Evolutionary conservation across 1,284 basidiomycete species (phyloP).

Genomic region (Ceratobasidium sp.): DNA sequence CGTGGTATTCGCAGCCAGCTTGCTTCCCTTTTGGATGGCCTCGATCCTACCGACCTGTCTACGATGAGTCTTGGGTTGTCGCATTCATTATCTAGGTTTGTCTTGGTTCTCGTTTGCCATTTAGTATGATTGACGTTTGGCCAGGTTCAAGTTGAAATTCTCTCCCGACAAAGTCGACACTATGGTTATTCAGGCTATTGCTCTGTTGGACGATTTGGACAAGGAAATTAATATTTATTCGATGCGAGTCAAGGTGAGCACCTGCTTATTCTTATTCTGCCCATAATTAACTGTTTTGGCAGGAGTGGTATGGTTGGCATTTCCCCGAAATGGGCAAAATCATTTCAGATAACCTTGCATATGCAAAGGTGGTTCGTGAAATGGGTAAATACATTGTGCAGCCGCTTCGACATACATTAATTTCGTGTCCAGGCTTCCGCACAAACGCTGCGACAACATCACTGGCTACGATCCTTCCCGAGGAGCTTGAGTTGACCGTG

Average conservation of each 20-base stretch:
- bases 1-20: constrained; percentile 95
- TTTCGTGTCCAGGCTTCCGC: constrained; percentile 77
- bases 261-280: background rate
- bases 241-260: constrained; percentile 93
- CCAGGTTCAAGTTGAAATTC: constrained; percentile 98
- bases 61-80: constrained; percentile 98
- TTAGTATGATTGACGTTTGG: constrained; percentile 36
- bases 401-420: background rate
- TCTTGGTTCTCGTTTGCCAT: constrained; percentile 38
- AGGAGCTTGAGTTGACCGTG: constrained; percentile 91
- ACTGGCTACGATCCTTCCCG: constrained; percentile 91
- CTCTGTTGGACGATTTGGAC: constrained; percentile 97
- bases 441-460: constrained; percentile 91
- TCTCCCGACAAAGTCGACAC: constrained; percentile 99
- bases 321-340: constrained; percentile 99
- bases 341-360: constrained; percentile 95
- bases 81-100: constrained; percentile 91
- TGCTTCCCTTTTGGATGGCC: constrained; percentile 85
- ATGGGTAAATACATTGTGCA: constrained; percentile 74
- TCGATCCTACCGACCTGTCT: constrained; percentile 95
- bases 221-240: constrained; percentile 99
- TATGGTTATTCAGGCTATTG: constrained; percentile 99
- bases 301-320: constrained; percentile 99
- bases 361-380: constrained; percentile 88
- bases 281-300: constrained; percentile 45